Evolutionary conservation across 768 basidiomycete genomes (phyloP), one percentile per base, ranked within the genome.

Genomic region (Podaxis rugospora): DNA sequence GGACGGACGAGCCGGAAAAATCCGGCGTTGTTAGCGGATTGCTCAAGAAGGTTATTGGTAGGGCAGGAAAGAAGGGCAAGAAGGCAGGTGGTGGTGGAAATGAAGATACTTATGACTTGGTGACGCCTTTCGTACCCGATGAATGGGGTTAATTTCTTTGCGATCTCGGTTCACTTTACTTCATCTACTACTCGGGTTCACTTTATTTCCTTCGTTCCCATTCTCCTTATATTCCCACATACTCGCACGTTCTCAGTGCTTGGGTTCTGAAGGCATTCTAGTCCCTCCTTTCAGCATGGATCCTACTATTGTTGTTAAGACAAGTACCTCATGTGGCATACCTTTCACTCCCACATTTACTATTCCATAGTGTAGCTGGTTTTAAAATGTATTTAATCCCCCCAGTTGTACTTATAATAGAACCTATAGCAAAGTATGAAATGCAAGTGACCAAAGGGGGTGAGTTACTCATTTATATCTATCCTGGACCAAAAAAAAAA

Each of bases 101-200:
- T 67, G 89, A 90, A 65, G 90, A 92, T 61, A 88, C 86, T 7
- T 93, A 88, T 63, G 88, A 91, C 44, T 79, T 92, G 10, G 89
- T 93, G 58, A 93, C 91, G 14, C 91, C 91, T 1, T 93, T 93
- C 71, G 83, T 90, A 16, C 74, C 87, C 16, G 87, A 90, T 60
- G 88, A 90, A 64, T 89, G 83, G 83, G 87, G 88, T 59, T 87
- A 68, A 72, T 59, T 21, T 60, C 3, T 49, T 53, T 21, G 21
- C 51, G 32, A 28, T 36, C 55, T 40, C 27, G 61, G 46, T 42
- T 53, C 14, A 27, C 36, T 14, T 62, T 49, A 18, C 35, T 40
- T 56, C 47, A 49, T 21, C 25, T 21, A 49, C 13, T 23, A 13
- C 10, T 11, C 13, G 23, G 18, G 21, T 13, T 25, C 25, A 25